Evolutionary conservation across 768 basidiomycete species (phyloP).

Genomic region (Suillus lakei): DNA sequence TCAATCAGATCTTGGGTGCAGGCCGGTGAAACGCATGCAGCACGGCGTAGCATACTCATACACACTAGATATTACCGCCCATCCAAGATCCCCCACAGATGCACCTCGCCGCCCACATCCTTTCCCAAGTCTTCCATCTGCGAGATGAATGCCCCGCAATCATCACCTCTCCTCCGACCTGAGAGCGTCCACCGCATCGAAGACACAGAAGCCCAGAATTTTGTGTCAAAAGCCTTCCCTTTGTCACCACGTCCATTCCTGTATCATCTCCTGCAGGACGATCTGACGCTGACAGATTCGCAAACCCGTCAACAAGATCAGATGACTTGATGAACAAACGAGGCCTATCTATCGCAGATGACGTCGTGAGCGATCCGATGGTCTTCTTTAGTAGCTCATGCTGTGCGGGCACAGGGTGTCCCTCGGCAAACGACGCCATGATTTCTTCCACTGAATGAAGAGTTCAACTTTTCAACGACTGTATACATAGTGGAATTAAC

Average conservation of each 20-base stretch:
- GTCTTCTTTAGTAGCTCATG: constrained; percentile 45
- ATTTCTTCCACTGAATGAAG: constrained; percentile 51
- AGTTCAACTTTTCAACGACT: constrained; percentile 12
- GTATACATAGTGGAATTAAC: not conserved
- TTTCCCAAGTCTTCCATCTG: constrained; percentile 68
- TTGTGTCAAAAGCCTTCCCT: constrained; percentile 51
- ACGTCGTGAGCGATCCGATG: constrained; percentile 50
- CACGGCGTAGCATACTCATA: not conserved
- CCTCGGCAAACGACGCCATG: constrained; percentile 59
- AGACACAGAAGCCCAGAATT: constrained; percentile 52
- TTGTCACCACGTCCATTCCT: constrained; percentile 65
- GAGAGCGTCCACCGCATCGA: constrained; percentile 65
- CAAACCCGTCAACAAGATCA: constrained; percentile 70
- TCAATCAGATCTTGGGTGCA: not conserved
- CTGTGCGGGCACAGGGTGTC: constrained; percentile 57
- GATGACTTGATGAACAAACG: constrained; percentile 72
- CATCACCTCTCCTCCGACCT: constrained; percentile 40
- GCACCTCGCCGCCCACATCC: constrained; percentile 60
- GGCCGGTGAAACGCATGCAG: not conserved
- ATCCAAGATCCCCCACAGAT: constrained; percentile 76
- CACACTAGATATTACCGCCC: constrained; percentile 19
- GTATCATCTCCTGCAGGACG: constrained; percentile 43
- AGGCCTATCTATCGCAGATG: constrained; percentile 63
- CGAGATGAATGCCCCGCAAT: constrained; percentile 40
- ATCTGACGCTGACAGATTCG: constrained; percentile 45